Base-by-base conservation (phyloP, 768 basidiomycete genomes). In the Saitozyma podzolica region DNA sequence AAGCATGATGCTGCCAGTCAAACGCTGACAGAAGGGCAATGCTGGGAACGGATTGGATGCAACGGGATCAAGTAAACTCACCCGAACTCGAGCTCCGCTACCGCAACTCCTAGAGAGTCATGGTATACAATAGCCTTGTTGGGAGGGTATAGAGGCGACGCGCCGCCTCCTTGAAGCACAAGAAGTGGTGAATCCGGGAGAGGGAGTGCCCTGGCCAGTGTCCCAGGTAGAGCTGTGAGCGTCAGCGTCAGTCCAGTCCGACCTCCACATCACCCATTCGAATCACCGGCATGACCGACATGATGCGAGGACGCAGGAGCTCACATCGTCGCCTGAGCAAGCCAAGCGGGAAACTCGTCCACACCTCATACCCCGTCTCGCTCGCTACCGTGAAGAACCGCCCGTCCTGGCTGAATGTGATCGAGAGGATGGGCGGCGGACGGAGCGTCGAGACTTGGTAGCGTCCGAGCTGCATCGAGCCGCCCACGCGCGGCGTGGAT, bases 51-150 rank as follows among this genome's bases (percentile, higher is more conserved):
- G 63, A 39, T 19, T 43, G 3, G 20, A 47, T 20, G 17, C 19
- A 42, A 50, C 29, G 29, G 29, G 2, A 29, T 29, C 2, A 40
- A 37, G 17, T 37, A 16, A 37, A 63, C 66, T 37, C 42, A 77
- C 71, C 70, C 67, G 56, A 75, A 78, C 59, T 78, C 74, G 6
- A 74, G 61, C 62, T 78, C 72, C 3, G 72, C 74, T 13, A 74
- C 58, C 10, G 74, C 63, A 9, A 51, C 10, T 2, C 72, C 72
- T 0, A 75, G 58, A 49, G 62, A 63, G 60, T 80, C 79, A 63
- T 80, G 68, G 51, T 70, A 79, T 3, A 80, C 60, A 17, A 80
- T 65, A 7, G 72, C 73, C 59, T 80, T 80, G 71, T 80, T 80
- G 1, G 78, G 80, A n/a, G 80, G 63, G 55, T 75, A 80, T 4